Conservation (phyloP, 257 asterid genomes). For the Plantago ovata region DNA sequence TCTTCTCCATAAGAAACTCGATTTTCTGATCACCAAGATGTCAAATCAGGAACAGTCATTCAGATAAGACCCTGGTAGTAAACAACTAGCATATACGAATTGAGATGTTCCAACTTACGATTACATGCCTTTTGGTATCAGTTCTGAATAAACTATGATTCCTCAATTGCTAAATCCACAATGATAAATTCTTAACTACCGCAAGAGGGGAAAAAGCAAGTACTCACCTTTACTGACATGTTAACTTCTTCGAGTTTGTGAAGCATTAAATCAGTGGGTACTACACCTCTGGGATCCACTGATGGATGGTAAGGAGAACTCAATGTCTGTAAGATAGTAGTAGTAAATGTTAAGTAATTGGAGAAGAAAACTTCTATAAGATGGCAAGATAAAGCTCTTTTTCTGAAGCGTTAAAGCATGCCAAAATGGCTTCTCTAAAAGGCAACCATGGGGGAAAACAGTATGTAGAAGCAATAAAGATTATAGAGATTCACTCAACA, state of each 20-base stretch:
- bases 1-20: slow-evolving; percentile 60
- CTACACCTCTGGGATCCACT: slow-evolving; percentile 34
- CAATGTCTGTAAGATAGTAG: slow-evolving; percentile 34
- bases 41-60: neutral
- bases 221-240: slow-evolving; percentile 57
- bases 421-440: neutral
- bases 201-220: neutral
- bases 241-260: slow-evolving; percentile 67
- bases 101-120: neutral
- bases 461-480: too few relatives aligned
- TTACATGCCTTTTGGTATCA: too few relatives aligned
- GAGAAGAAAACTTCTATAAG: neutral
- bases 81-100: neutral
- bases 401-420: neutral
- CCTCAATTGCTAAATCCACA: slow-evolving; percentile 6
- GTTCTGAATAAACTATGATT: neutral
- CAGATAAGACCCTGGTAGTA: neutral
- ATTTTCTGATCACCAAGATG: slow-evolving; percentile 42
- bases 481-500: neutral
- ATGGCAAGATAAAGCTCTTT: neutral
- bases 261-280: slow-evolving; percentile 49
- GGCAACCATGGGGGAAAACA: neutral
- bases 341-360: neutral
- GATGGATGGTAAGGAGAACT: slow-evolving; percentile 37
- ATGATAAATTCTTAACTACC: neutral